Evolutionary conservation across 805 yeast species (phyloP).

Genomic region (Yamadazyma philogaea): DNA sequence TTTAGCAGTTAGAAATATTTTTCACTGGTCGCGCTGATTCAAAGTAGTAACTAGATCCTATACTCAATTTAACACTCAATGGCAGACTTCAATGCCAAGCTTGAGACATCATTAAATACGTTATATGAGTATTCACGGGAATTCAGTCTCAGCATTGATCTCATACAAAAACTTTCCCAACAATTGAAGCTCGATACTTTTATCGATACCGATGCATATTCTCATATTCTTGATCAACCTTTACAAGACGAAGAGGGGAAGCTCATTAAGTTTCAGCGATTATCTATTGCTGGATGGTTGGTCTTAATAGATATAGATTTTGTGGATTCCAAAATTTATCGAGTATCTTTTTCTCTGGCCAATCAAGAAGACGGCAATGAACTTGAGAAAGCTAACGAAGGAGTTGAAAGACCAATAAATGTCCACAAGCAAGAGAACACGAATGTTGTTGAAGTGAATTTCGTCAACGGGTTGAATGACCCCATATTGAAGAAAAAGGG

Average conservation of each 20-base stretch:
- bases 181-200: constrained; percentile 41
- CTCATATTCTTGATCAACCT: constrained; percentile 21
- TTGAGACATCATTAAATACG: constrained; percentile 21
- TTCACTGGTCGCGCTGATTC: constrained; percentile 1
- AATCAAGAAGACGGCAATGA: constrained; percentile 17
- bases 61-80: constrained; percentile 7
- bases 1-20: background rate
- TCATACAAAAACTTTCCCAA: constrained; percentile 39
- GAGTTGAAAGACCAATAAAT: background rate
- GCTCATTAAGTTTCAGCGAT: constrained; percentile 22
- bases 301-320: constrained; percentile 41
- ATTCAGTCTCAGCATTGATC: constrained; percentile 33
- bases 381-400: background rate
- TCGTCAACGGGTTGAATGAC: constrained; percentile 14
- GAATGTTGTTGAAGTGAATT: constrained; percentile 15
- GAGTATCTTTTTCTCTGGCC: constrained; percentile 37
- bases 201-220: constrained; percentile 34
- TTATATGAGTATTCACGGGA: constrained; percentile 32
- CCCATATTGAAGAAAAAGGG: constrained; percentile 18
- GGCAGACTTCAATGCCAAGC: constrained; percentile 19
- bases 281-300: constrained; percentile 42
- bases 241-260: constrained; percentile 12
- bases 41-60: background rate
- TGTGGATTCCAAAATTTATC: constrained; percentile 22
- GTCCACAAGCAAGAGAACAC: constrained; percentile 11